Evolutionary conservation across 2,329 filamentous ascomycete genomes (phyloP).

Genomic region (Rutstroemia sydowiana): DNA sequence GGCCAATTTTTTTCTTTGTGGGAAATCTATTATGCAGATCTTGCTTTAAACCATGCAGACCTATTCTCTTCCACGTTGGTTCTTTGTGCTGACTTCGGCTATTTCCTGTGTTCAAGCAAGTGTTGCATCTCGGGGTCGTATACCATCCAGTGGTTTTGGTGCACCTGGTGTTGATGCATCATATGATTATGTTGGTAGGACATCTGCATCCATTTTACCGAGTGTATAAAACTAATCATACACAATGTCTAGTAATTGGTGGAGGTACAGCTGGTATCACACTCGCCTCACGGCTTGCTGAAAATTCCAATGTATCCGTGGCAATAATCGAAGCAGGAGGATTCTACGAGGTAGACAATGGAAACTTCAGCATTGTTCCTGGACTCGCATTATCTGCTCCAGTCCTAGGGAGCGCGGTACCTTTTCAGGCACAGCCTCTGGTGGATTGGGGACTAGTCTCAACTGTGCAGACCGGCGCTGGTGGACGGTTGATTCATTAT

Average conservation of each 20-base stretch:
- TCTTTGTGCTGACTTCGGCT: too few relatives aligned
- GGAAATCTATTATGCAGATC: too few relatives aligned
- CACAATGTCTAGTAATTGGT: too few relatives aligned
- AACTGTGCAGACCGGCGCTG: slow-evolving; percentile 18
- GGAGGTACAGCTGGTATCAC: slow-evolving; percentile 11
- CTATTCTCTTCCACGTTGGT: too few relatives aligned
- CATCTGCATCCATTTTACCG: too few relatives aligned
- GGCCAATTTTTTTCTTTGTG: too few relatives aligned
- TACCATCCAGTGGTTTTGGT: too few relatives aligned
- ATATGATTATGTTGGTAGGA: slow-evolving; percentile 13
- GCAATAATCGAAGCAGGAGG: slow-evolving; percentile 11
- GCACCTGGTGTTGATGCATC: slow-evolving; percentile 6
- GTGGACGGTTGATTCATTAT: slow-evolving; percentile 17
- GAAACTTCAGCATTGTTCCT: slow-evolving; percentile 9
- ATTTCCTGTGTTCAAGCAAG: slow-evolving; percentile 1
- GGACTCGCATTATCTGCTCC: neutral
- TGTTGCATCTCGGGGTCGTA: too few relatives aligned
- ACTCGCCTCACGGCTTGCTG: slow-evolving; percentile 4
- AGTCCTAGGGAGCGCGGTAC: slow-evolving; percentile 7
- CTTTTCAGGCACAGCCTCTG: slow-evolving; percentile 10
- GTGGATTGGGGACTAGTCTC: slow-evolving; percentile 29
- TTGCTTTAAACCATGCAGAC: too few relatives aligned
- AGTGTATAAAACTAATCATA: too few relatives aligned
- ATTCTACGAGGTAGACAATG: slow-evolving; percentile 11
- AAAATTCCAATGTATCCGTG: slow-evolving; percentile 4